Conservation (phyloP, 108 stramenopile genomes). For the Tribonema minus region DNA sequence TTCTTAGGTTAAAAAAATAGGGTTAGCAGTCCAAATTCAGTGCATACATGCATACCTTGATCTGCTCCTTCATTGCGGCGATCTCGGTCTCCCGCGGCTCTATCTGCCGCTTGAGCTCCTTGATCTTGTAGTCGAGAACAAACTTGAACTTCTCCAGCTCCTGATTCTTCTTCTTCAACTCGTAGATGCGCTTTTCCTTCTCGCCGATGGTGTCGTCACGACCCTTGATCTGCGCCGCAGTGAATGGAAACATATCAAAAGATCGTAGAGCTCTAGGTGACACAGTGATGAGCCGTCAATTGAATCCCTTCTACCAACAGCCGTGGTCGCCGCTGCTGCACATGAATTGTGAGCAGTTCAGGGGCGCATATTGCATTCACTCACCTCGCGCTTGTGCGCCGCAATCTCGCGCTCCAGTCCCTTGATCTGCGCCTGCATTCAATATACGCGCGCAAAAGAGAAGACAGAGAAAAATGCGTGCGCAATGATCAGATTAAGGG, state of each 20-base stretch:
- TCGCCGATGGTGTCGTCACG: constrained; percentile 62
- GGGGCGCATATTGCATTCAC: too few species aligned
- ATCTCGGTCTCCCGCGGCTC: constrained; percentile 68
- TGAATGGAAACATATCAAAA: too few species aligned
- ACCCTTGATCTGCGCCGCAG: constrained; percentile 55
- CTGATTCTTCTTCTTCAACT: constrained; percentile 68
- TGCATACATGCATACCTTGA: too few species aligned
- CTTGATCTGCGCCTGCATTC: constrained; percentile 41
- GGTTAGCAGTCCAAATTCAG: too few species aligned
- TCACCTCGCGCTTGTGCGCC: constrained; percentile 51
- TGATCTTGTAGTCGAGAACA: constrained; percentile 65
- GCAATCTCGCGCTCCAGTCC: constrained; percentile 50
- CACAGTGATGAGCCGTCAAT: too few species aligned
- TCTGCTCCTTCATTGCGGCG: constrained; percentile 57
- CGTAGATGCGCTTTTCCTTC: constrained; percentile 65
- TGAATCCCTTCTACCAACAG: too few species aligned
- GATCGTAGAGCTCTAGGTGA: too few species aligned
- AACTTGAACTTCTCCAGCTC: constrained; percentile 69
- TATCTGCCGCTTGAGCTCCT: constrained; percentile 66
- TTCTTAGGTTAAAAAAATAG: too few species aligned
- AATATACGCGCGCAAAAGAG: too few species aligned
- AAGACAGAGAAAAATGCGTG: too few species aligned
- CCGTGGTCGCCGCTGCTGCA: constrained; percentile 41
- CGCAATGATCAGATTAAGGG: too few species aligned
- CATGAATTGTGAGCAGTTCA: too few species aligned